Evolutionary conservation across 768 basidiomycete species (phyloP), one percentile per base, ranked within the genome.

Genomic region (Inosperma sp.): DNA sequence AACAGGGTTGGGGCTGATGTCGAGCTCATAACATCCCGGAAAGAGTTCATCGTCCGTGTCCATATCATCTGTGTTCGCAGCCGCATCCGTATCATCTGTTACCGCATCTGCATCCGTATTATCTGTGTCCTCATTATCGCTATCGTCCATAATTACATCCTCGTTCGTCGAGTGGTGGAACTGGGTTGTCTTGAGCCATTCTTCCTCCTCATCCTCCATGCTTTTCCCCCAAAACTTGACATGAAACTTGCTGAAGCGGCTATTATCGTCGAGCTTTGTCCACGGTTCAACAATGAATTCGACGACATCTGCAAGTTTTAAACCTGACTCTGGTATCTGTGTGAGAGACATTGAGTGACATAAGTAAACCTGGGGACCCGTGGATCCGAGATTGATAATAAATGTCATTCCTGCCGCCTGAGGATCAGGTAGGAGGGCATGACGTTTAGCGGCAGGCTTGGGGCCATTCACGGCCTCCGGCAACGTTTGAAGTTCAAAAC

Each of bases 211-310:
- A 31, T 25, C 43, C 23, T 21, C 21, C 43, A 45, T 45, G 43
- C 30, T 45, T 31, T 45, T 45, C 17, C 43, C 43, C 43, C 43
- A 45, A 45, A 45, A 45, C 43, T 45, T 45, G 3, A 26, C 43
- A 45, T 45, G 43, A 4, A 45, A 45, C 43, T 29, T 17, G 30
- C 26, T 10, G 19, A 45, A 22, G 43, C 26, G 43, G 30, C 12
- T 14, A 30, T 16, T 23, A 16, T 35, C 36, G 17, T 33, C 30
- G 31, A 47, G 25, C 33, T 13, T 47, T 21, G 25, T n/a, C 45
- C 45, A 47, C 23, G 30, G 30, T 47, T 33, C n/a, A n/a, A 29
- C 34, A 48, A n/a, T 21, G 27, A 41, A 41, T 21, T 41, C 27
- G 40, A 41, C 16, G 37, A 39, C n/a, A 22, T 39, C 37, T 16